Base-by-base conservation (phyloP, 352 stramenopile genomes). In the Phytopythium helicoides region DNA sequence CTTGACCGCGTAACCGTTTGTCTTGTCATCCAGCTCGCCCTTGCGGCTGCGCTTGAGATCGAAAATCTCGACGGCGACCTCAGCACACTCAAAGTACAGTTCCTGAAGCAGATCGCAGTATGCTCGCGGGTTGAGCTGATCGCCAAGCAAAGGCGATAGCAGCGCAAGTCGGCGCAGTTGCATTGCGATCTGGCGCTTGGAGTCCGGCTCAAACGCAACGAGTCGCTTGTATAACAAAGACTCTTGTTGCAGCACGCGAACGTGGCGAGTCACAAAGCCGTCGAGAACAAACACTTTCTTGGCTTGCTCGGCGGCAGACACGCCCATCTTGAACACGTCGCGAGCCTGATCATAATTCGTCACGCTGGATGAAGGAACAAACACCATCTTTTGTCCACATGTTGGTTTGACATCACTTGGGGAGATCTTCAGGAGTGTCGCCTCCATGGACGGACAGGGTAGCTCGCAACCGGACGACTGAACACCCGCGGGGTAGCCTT, bases 111-210 rank as follows among this genome's bases (percentile, higher is more conserved):
- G 54, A 7, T 75, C 70, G 4, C 56, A 56, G 49, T 76, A 89
- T 5, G 75, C 79, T 6, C 66, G 69, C 5, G 66, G 56, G 47
- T 86, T 92, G 46, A 92, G 52, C 18, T 72, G 56, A 12, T 71
- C 68, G 1, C 51, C 58, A 0, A 89, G 52, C 26, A 92, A 21
- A 0, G 78, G 63, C 6, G 64, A 74, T 7, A 89, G 42, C 28
- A 89, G 19, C 2, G 56, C 60, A 14, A 89, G 36, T 0, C 81
- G 62, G 14, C 79, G 71, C 48, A 81, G 49, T 9, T 89, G 75
- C 75, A 92, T 87, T 8, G 79, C 79, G 40, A 87, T 80, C 33
- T 70, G 65, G 3, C 81, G 68, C 50, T 86, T 87, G 8, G 55
- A 50, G 41, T 84, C 73, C 0, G 52, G 54, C 49, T 92, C 81